Evolutionary conservation across 805 yeast genomes (phyloP), one percentile per base, ranked within the genome.

Genomic region (Yarrowia porcina): DNA sequence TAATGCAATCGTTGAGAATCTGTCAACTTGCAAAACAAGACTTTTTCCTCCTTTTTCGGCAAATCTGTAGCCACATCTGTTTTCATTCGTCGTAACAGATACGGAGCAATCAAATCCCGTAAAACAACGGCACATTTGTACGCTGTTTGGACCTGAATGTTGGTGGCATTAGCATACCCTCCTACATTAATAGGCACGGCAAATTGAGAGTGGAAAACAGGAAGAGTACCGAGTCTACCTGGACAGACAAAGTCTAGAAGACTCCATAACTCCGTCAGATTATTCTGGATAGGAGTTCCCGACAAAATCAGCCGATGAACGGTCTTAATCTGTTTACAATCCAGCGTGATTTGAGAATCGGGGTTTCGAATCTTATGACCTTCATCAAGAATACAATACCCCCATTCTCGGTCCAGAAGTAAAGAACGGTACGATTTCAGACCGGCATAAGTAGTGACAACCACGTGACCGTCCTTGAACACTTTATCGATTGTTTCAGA

Each of bases 331-430:
- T 88, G 90, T 72, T 94, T 94, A 74, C 97, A 89, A 0, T 88
- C 80, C 35, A 94, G 76, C 0, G 97, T 87, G 6, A 94, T 88
- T 61, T 86, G 96, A 63, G 94, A 85, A 70, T 94, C 91, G 0
- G 99, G 98, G 71, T 94, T 94, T 68, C 98, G 80, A 63, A 94
- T 94, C 74, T 93, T 94, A 74, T 94, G 99, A 1, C 99, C 99
- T 72, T 94, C 99, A 74, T 93, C 99, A 11, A 93, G 75, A 0
- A 93, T 90, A 17, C 87, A 93, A 70, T 92, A 93, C 0, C 92
- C 91, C 98, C 98, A 94, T 49, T 82, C 77, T 11, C 81, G 78
- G 0, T 88, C 84, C n/a, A 90, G 73, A 4, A 90, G 73, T 20
- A 80, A 74, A 33, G 82, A 82, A 4, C 88, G 77, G 71, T 90